Evolutionary conservation across 225 moss, liverwort and hornwort genomes (phyloP).

Genomic region (Bryoerythrophyllum caledonicum): DNA sequence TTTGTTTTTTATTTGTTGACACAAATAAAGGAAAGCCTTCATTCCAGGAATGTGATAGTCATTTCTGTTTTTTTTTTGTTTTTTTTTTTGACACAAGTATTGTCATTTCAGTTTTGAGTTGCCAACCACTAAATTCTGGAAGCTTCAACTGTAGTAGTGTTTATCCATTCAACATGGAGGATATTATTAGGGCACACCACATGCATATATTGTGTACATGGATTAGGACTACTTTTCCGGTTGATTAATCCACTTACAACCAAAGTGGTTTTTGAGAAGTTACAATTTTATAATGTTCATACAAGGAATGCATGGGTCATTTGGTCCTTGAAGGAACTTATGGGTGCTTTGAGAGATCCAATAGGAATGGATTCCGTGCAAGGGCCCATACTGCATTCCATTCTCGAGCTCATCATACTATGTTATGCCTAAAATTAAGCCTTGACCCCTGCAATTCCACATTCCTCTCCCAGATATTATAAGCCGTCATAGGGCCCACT

Average conservation of each 20-base stretch:
- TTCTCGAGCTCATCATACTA: neutral
- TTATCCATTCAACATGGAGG: neutral
- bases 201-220: no score
- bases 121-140: neutral
- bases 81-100: no score
- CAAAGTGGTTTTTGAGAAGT: neutral
- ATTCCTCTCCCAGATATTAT: neutral
- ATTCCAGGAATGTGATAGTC: no score
- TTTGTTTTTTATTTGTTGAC: no score
- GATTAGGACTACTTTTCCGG: neutral
- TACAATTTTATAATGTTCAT: neutral
- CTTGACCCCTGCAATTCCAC: neutral
- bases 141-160: no score
- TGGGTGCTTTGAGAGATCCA: neutral
- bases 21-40: no score
- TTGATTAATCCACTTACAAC: neutral
- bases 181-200: neutral
- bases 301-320: neutral
- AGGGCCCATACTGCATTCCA: neutral
- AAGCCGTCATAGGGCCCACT: neutral
- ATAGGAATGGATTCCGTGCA: neutral
- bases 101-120: no score
- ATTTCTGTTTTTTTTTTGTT: no score
- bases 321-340: neutral
- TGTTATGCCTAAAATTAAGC: conserved; percentile 2